phyloP scores from a whole-genome alignment of 2,329 filamentous ascomycete genomes.

The Ceratocystis diversiconidia region DNA sequence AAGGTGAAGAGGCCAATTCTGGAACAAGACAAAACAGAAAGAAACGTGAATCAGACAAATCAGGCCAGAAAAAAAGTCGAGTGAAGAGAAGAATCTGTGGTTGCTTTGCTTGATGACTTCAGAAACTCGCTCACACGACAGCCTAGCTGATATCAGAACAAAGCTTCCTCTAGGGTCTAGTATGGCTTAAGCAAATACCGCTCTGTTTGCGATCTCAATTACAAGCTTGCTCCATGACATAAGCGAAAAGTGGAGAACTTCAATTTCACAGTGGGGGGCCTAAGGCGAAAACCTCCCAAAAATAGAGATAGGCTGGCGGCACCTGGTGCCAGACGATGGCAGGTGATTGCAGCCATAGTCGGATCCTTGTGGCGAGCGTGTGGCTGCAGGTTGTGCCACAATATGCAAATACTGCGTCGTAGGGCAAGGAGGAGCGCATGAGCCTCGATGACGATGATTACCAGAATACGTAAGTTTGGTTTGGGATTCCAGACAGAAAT shows the following conservation, averaged over 20 bases:
- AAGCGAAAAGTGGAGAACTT: background rate
- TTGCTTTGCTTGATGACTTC: background rate
- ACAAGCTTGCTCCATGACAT: background rate
- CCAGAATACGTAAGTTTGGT: too few species aligned
- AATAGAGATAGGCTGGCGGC: background rate
- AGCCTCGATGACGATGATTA: too few species aligned
- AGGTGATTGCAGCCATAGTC: background rate
- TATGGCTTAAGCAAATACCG: too few species aligned
- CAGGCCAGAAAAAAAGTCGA: background rate
- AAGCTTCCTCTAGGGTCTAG: too few species aligned
- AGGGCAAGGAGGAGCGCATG: too few species aligned
- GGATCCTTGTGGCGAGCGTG: background rate
- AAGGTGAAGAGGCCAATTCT: background rate
- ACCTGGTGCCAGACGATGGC: background rate
- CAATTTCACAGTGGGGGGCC: too few species aligned
- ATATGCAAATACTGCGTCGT: too few species aligned
- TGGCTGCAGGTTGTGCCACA: background rate
- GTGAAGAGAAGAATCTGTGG: background rate
- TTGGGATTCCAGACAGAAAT: too few species aligned
- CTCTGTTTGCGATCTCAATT: too few species aligned
- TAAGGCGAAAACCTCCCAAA: too few species aligned
- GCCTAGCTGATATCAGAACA: too few species aligned
- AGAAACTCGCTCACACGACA: too few species aligned
- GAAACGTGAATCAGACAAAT: background rate
- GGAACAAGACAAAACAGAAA: background rate